Evolutionary conservation across 2,329 filamentous ascomycete species (phyloP), one percentile per base, ranked within the genome.

Genomic region (Fusarium nodosum): DNA sequence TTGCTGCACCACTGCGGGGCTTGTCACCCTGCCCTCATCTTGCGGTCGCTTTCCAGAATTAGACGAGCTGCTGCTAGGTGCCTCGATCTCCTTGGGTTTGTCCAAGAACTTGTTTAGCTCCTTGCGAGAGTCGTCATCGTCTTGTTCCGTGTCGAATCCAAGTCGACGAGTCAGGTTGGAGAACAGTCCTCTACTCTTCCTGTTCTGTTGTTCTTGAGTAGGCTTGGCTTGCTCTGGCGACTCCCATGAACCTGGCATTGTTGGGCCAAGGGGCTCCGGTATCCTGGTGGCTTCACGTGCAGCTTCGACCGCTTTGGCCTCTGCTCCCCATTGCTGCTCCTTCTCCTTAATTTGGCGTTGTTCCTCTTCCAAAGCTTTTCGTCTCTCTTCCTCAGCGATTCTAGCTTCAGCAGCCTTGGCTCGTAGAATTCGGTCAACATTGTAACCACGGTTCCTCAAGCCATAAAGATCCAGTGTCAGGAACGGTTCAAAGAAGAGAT

Each of bases 391-490:
- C 75, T 97, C 94, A 0, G 93, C 94, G 69, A 98, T 90, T 54
- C 93, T 88, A 8, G 93, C 93, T 78, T 98, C 94, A 4, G 93
- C 92, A 22, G 92, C 93, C 81, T 97, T 97, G 56, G 91, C 91
- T 38, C 93, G 89, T 24, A 99, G 85, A 66, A 99, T 98, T 51
- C 96, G 91, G 75, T 97, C 93, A 39, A 99, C 96, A 72, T 99
- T 98, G 83, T 97, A 98, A 3, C 96, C 96, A 68, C 96, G 93
- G 64, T 90, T 89, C 73, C 93, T 90, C 41, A 99, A 82, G 53
- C 94, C 90, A 47, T 92, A 87, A 26, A 99, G 84, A 72, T 95
- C 93, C 11, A 96, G 90, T 60, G 92, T 95, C 38, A 99, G 82
- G 67, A 99, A 91, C 55, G 93, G 94, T 79, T 98, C 96, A 58